A percentile compares a stretch with the other conserved stretches of the same genome.
Conservation (phyloP, 2,329 filamentous ascomycete species). For the Fusarium succisae region DNA sequence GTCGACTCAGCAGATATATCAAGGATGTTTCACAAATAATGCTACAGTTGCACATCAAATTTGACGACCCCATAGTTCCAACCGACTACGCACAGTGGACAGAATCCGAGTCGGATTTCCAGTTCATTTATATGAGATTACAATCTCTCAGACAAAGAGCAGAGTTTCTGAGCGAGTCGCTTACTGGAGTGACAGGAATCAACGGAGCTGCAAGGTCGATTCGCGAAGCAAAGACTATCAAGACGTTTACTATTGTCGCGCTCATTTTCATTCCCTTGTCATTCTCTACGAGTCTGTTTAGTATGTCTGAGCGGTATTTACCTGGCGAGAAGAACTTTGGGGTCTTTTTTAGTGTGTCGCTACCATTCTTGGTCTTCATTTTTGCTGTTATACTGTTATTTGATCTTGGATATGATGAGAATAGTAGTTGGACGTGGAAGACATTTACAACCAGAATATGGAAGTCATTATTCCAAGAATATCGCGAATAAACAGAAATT, state of each 20-base stretch:
- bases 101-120: neutral
- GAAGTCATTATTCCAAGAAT: neutral
- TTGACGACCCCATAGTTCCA: neutral
- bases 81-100: neutral
- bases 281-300: neutral
- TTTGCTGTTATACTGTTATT: neutral
- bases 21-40: slow-evolving; percentile 2
- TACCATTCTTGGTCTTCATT: slow-evolving; percentile 1
- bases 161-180: slow-evolving; percentile 1
- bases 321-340: neutral
- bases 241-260: slow-evolving; percentile 7
- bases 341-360: neutral
- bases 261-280: slow-evolving; percentile 6
- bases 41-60: neutral
- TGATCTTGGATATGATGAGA: slow-evolving; percentile 5
- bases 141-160: neutral
- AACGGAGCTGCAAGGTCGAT: slow-evolving; percentile 7
- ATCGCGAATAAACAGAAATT: neutral
- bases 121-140: slow-evolving; percentile 1
- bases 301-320: neutral
- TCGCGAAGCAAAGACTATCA: neutral
- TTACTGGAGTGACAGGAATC: neutral
- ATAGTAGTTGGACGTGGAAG: slow-evolving; percentile 1
- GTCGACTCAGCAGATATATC: slow-evolving; percentile 1
- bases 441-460: neutral